Conservation (phyloP, 2,329 filamentous ascomycete genomes). For the Raffaelea arxii region DNA sequence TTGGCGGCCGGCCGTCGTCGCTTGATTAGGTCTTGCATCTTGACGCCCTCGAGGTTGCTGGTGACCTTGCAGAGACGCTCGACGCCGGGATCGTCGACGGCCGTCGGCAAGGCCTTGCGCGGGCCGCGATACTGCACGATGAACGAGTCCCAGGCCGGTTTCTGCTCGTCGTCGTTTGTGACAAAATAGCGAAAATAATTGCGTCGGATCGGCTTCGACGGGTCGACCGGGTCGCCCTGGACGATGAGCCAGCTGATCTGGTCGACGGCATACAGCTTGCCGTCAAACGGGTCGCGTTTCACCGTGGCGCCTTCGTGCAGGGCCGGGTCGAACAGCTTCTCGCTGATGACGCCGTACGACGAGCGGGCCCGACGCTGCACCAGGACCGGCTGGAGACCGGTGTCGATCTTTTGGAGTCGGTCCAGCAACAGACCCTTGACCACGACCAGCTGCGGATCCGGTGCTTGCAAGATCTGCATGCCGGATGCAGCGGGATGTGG, state of each 20-base stretch:
- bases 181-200: constrained; percentile 24
- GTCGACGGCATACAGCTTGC: constrained; percentile 20
- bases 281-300: constrained; percentile 22
- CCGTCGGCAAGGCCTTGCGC: constrained; percentile 23
- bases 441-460: constrained; percentile 45
- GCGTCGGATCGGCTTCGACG: constrained; percentile 23
- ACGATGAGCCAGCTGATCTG: constrained; percentile 33
- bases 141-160: constrained; percentile 26
- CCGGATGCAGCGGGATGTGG: constrained; percentile 25
- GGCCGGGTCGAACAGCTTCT: constrained; percentile 24
- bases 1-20: constrained; percentile 24
- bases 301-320: constrained; percentile 26
- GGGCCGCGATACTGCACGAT: constrained; percentile 31
- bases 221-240: constrained; percentile 29
- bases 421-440: constrained; percentile 43
- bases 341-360: constrained; percentile 32
- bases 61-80: constrained; percentile 25
- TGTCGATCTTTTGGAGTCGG: constrained; percentile 35
- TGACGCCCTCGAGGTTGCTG: constrained; percentile 29
- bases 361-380: constrained; percentile 29
- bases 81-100: constrained; percentile 10
- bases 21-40: constrained; percentile 25
- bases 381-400: constrained; percentile 30
- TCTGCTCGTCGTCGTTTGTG: constrained; percentile 18
- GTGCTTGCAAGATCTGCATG: constrained; percentile 30